These are phyloP conservation scores for Choricystis sp. DNA, from an alignment of 139 green algal genomes.

Conservation along the genomic window DNA sequence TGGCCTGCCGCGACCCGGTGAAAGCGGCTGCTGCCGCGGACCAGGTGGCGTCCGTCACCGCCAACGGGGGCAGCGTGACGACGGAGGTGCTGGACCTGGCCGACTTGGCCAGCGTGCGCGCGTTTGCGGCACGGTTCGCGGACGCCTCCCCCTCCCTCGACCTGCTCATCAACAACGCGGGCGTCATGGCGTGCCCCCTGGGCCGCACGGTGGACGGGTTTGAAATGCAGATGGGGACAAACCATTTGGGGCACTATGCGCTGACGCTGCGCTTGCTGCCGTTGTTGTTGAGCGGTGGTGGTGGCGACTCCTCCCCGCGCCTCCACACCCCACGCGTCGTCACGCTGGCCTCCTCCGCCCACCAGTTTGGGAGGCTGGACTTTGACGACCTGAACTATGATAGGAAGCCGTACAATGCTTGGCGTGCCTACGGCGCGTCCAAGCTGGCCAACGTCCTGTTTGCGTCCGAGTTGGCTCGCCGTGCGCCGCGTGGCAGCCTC, in stretches of 20 bases:
- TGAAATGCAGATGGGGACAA: constrained; percentile 47
- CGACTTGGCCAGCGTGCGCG: constrained; percentile 30
- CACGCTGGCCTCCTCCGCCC: constrained; percentile 58
- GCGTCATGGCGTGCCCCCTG: constrained; percentile 59
- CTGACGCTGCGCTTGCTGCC: constrained; percentile 52
- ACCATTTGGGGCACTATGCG: constrained; percentile 62
- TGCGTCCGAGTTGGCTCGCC: constrained; percentile 58
- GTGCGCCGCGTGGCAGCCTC: constrained; percentile 16
- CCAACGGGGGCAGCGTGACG: constrained; percentile 20
- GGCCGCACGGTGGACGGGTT: constrained; percentile 53
- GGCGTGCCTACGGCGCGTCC: constrained; percentile 44
- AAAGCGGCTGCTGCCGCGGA: constrained; percentile 26
- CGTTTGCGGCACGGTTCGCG: constrained; percentile 24
- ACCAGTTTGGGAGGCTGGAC: constrained; percentile 53
- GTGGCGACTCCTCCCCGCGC: constrained; percentile 3
- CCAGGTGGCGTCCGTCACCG: neutral
- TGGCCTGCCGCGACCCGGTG: constrained; percentile 35
- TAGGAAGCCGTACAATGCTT: constrained; percentile 21
- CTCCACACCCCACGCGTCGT: constrained; percentile 60
- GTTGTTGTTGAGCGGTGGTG: too few relatives aligned
- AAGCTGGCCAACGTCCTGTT: constrained; percentile 87
- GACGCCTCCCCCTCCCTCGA: constrained; percentile 36
- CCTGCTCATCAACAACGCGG: constrained; percentile 65
- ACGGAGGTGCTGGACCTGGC: constrained; percentile 37
- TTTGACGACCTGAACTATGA: constrained; percentile 51